phyloP scores from a whole-genome alignment of 2,329 filamentous ascomycete species.

The Sphaceloma murrayae region DNA sequence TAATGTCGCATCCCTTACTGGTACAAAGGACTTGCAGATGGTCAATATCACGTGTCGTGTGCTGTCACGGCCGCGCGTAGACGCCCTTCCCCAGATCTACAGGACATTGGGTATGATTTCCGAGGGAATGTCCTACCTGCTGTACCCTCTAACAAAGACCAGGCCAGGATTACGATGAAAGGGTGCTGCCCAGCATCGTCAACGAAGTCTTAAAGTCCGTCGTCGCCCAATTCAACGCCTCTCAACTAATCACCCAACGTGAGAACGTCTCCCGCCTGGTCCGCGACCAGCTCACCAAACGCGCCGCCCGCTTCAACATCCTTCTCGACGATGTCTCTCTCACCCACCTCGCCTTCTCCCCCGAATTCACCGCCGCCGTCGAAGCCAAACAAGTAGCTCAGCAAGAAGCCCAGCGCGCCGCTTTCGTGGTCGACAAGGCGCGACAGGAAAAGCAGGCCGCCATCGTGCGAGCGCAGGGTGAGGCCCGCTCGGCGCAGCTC shows the following conservation, averaged over 20 bases:
- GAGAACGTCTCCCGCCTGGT: conserved; percentile 90
- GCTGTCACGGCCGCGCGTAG: conserved; percentile 78
- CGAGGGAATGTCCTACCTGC: too few species aligned
- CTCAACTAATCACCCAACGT: conserved; percentile 97
- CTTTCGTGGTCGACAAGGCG: conserved; percentile 97
- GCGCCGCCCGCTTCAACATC: conserved; percentile 95
- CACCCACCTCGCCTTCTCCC: conserved; percentile 64
- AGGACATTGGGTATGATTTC: conserved; percentile 80
- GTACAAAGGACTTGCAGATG: conserved; percentile 99
- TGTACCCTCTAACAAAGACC: too few species aligned
- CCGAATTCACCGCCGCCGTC: conserved; percentile 59
- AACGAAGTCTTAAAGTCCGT: conserved; percentile 99
- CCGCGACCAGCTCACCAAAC: conserved; percentile 79
- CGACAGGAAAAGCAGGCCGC: conserved; percentile 99
- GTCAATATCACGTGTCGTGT: conserved; percentile 99
- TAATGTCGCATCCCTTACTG: conserved; percentile 92
- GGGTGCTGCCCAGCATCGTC: conserved; percentile 94
- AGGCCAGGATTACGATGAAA: conserved; percentile 97
- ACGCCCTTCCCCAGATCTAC: conserved; percentile 92
- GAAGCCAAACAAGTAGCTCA: conserved; percentile 62
- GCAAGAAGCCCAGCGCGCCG: conserved; percentile 93
- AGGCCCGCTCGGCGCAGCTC: conserved; percentile 92
- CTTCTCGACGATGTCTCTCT: conserved; percentile 93
- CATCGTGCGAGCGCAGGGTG: conserved; percentile 97
- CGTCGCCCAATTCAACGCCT: conserved; percentile 96